Evolutionary conservation across 768 basidiomycete species (phyloP).

Genomic region (Rhizopogon vinicolor): DNA sequence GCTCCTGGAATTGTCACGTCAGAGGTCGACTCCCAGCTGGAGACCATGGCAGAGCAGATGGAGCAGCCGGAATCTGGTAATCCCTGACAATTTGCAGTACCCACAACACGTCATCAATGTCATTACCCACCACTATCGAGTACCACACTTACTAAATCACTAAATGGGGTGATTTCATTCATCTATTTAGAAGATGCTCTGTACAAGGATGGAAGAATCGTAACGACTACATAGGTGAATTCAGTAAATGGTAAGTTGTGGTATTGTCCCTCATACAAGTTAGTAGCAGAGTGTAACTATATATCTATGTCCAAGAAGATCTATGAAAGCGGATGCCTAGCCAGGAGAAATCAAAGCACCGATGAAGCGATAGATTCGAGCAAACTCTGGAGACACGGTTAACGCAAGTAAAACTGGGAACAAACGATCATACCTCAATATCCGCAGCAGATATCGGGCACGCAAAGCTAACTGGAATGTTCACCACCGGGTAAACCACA

Average conservation of each 20-base stretch:
- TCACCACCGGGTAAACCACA: conserved; percentile 62
- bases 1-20: conserved; percentile 34
- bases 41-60: conserved; percentile 19
- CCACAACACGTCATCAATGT: too few relatives aligned
- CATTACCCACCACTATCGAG: too few relatives aligned
- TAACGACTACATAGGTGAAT: too few relatives aligned
- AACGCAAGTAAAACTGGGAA: conserved; percentile 3
- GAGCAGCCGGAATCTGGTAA: background rate
- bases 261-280: background rate
- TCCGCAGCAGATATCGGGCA: conserved; percentile 52
- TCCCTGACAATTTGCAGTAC: background rate
- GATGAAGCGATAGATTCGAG: conserved; percentile 12
- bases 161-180: too few relatives aligned
- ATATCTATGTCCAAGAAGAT: background rate
- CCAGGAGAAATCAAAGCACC: background rate
- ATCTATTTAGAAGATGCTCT: too few relatives aligned
- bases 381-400: conserved; percentile 14
- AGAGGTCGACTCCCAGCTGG: conserved; percentile 33
- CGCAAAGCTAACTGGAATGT: conserved; percentile 52
- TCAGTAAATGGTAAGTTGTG: background rate
- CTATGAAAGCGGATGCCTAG: background rate
- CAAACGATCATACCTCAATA: conserved; percentile 11
- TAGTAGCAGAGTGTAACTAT: too few relatives aligned
- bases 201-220: too few relatives aligned
- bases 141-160: too few relatives aligned